These are phyloP conservation scores for Leccinum variicolor DNA, from an alignment of 768 basidiomycete species.

Conservation along the genomic window DNA sequence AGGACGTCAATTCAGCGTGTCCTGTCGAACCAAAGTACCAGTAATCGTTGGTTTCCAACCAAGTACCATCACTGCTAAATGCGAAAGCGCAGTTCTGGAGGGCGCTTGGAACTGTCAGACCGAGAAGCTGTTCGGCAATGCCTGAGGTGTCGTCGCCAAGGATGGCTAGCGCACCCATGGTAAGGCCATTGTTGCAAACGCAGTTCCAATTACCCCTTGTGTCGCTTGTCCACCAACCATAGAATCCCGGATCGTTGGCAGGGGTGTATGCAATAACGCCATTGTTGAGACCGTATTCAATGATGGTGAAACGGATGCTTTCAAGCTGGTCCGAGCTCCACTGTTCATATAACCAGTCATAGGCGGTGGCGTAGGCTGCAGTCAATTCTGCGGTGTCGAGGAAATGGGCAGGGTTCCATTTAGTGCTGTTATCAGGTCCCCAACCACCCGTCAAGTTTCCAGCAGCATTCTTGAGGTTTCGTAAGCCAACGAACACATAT, in stretches of 20 bases:
- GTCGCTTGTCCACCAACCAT: constrained; percentile 77
- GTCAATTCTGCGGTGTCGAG: constrained; percentile 90
- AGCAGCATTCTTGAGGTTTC: constrained; percentile 53
- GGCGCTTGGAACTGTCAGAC: constrained; percentile 70
- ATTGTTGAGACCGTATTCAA: constrained; percentile 70
- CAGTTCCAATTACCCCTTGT: constrained; percentile 97
- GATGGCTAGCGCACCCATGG: constrained; percentile 87
- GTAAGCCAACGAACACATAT: neutral
- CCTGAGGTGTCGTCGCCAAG: constrained; percentile 79
- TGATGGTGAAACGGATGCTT: constrained; percentile 66
- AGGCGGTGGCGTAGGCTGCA: constrained; percentile 86
- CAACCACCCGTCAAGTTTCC: constrained; percentile 65
- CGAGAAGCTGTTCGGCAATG: constrained; percentile 61
- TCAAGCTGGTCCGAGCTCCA: constrained; percentile 74
- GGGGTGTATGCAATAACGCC: constrained; percentile 56
- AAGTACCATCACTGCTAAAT: constrained; percentile 73
- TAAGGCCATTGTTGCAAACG: constrained; percentile 89
- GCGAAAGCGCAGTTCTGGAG: constrained; percentile 69
- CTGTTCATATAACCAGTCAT: constrained; percentile 92
- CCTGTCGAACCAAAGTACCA: constrained; percentile 95
- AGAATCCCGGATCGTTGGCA: constrained; percentile 30
- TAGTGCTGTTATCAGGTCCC: constrained; percentile 56
- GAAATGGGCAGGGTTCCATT: constrained; percentile 91
- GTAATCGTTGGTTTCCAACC: constrained; percentile 92
- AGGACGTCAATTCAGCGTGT: constrained; percentile 83